Percentiles rank a stretch among this genome's conserved stretches.
Conservation (phyloP, 2,329 filamentous ascomycete genomes). For the Apiospora sp. region DNA sequence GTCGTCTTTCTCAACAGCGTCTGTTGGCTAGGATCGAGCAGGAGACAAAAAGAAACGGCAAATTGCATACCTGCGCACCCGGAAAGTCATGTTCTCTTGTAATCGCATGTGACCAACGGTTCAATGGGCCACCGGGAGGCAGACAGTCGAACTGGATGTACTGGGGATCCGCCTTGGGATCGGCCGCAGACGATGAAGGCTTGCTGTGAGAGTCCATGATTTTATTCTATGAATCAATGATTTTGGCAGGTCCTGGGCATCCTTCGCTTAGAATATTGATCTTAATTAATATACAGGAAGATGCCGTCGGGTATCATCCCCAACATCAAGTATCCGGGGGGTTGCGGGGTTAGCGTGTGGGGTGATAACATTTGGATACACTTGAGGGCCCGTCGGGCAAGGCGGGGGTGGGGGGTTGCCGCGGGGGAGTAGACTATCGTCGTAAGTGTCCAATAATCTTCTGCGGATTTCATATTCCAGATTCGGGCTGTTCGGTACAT, state of each 20-base stretch:
- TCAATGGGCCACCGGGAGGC: conserved; percentile 67
- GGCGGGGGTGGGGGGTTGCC: not conserved
- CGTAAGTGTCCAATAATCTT: not conserved
- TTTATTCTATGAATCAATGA: not conserved
- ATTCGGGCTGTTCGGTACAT: not conserved
- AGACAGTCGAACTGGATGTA: conserved; percentile 62
- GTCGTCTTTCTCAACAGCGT: not conserved
- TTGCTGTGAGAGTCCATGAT: conserved; percentile 13
- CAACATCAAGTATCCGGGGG: not conserved
- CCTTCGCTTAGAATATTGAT: not conserved
- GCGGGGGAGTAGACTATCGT: not conserved
- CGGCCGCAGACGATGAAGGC: conserved; percentile 22
- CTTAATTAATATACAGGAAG: not conserved
- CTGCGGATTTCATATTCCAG: not conserved
- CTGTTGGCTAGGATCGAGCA: not conserved
- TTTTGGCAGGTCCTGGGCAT: not conserved
- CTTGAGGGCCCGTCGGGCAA: not conserved
- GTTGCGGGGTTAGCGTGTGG: not conserved
- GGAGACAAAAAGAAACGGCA: not conserved
- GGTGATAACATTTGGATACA: conserved; percentile 6
- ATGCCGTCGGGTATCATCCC: not conserved
- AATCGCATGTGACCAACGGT: conserved; percentile 84
- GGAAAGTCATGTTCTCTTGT: conserved; percentile 91
- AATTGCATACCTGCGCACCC: conserved; percentile 75
- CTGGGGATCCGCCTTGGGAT: conserved; percentile 57